Conservation (phyloP, 2,329 filamentous ascomycete species). For the Neurospora sp. region DNA sequence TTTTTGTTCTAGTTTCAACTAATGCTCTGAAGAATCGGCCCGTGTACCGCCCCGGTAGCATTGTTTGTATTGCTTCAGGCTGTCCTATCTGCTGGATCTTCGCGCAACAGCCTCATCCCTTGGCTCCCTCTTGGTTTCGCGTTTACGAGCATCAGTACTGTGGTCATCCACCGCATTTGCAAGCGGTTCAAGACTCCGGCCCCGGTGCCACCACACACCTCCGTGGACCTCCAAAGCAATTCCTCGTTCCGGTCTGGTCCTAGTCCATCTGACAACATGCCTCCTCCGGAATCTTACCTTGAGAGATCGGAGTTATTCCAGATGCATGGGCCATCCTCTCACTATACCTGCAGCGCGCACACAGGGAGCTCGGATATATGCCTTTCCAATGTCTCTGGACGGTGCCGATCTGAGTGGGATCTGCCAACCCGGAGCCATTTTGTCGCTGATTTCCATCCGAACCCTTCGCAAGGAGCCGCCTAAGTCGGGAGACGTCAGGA, state of each 20-base stretch:
- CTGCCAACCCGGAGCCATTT: not conserved
- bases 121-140: conserved; percentile 16
- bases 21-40: conserved; percentile 10
- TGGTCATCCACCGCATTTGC: conserved; percentile 7
- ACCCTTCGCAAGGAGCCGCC: not conserved
- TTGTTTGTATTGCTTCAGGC: conserved; percentile 11
- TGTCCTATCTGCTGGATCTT: conserved; percentile 9
- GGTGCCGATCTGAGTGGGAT: not conserved
- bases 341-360: conserved; percentile 3
- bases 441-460: not conserved
- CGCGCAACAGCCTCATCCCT: conserved; percentile 12
- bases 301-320: too few species aligned
- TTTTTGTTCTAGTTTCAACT: not conserved
- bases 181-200: not conserved
- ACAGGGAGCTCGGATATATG: conserved; percentile 8
- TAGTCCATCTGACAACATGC: not conserved
- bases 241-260: conserved; percentile 2
- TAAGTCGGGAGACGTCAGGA: not conserved
- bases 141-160: conserved; percentile 10
- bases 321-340: conserved; percentile 8
- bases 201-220: not conserved
- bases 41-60: conserved; percentile 9
- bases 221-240: conserved; percentile 1
- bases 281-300: conserved; percentile 2
- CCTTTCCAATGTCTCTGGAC: not conserved